Evolutionary conservation across 306 rosid genomes (phyloP), one percentile per base, ranked within the genome.

Genomic region (barrel medic (Medicago truncatula)): DNA sequence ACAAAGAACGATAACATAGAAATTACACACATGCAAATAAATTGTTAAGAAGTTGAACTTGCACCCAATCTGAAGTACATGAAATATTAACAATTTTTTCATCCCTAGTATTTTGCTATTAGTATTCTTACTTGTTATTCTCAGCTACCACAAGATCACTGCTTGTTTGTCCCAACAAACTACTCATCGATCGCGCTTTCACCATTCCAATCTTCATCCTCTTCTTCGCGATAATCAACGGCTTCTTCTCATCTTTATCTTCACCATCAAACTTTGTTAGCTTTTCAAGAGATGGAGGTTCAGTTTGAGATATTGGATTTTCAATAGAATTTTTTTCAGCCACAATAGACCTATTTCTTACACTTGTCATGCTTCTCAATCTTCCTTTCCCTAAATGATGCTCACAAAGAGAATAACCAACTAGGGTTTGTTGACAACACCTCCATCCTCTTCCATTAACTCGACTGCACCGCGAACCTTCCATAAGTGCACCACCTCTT

Each of bases 361-460:
- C 91, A 80, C 92, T 90, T 6, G 91, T 73, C 91, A 92, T 92
- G 86, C 97, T 92, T 76, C 98, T 83, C 1, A 96, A 86, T 59
- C 99, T 86, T 10, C 98, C 98, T 59, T 92, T 96, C 1, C 99
- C 99, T 69, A 96, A 81, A 79, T 96, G 99, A 85, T 96, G 99
- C 81, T 96, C 97, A 54, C 99, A 96, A 3, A 96, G 90, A 2
- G 99, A 92, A 87, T 96, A 96, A 16, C 99, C 99, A 4, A 96
- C 99, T 0, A 96, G 93, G 1, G 99, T 96, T 50, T 86, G 98
- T 62, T 96, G 99, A 56, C 87, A 89, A 13, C 99, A 96, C 64
- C 99, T 81, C 99, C 99, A 96, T 20, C 99, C 99, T 36, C 99
- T 86, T 21, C 99, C 99, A 18, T 96, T 96, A 16, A 96, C 98